Evolutionary conservation across 2,329 filamentous ascomycete species (phyloP), one percentile per base, ranked within the genome.

Genomic region (Microdochium nivale): DNA sequence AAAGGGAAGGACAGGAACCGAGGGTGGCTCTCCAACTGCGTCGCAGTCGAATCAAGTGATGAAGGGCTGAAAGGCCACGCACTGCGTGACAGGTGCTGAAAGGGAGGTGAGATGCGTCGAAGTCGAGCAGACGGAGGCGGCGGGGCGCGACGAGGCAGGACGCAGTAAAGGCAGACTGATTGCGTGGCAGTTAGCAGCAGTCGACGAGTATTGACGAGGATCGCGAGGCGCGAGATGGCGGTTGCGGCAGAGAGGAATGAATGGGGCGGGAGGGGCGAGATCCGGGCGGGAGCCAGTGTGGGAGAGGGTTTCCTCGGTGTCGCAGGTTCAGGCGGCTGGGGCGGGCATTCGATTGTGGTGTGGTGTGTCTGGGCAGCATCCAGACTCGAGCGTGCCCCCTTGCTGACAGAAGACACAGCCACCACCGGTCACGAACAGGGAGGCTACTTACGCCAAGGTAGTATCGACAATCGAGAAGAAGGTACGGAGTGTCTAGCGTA

Each of bases 251-350:
- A 19, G 33, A 16, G 40, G 13, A 21, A 19, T 5, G 40, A 44
- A 21, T 44, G 40, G 40, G 16, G 40, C 40, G 40, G 40, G 40
- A 44, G 40, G 40, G 40, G 40, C 40, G 40, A 19, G 19, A 23
- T 16, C 40, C 40, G 40, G 40, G 40, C 19, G 40, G 13, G 19
- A 44, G 40, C 8, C 14, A 16, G 14, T 23, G 40, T 13, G 19
- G 16, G 19, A 44, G 40, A 21, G 40, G 5, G 40, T 44, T 44
- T 44, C 40, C 40, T 23, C 40, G 13, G 40, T 23, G 40, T 44
- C 40, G 40, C 40, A 44, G 40, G 40, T 44, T 44, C 40, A 44
- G 40, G 40, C 40, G 40, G 40, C 40, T 44, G 40, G 40, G 40
- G 40, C 14, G 14, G 13, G 19, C 7, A 19, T n/a, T n/a, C n/a